Conservation (phyloP, 768 basidiomycete genomes). For the Boletus bicolor region DNA sequence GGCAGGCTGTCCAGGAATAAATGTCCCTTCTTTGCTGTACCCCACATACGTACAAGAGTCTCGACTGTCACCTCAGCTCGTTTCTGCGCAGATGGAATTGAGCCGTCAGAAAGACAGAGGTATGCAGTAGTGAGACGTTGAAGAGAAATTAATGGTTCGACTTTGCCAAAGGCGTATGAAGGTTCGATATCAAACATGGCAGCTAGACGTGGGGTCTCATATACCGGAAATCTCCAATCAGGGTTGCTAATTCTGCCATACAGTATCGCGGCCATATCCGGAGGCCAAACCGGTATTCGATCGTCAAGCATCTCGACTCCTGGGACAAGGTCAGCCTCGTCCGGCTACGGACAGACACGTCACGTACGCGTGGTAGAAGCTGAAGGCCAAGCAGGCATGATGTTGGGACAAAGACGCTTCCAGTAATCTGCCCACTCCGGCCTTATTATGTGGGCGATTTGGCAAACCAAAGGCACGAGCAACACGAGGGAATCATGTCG, state of each 20-base stretch:
- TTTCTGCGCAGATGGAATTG: slow-evolving; percentile 49
- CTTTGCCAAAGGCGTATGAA: slow-evolving; percentile 59
- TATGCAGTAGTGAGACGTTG: slow-evolving; percentile 56
- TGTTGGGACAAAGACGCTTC: slow-evolving; percentile 74
- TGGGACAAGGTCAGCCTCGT: slow-evolving; percentile 24
- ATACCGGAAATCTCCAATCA: slow-evolving; percentile 58
- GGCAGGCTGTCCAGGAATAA: slow-evolving; percentile 57
- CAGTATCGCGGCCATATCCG: slow-evolving; percentile 70
- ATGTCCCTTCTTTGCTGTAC: slow-evolving; percentile 39
- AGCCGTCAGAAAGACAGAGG: slow-evolving; percentile 54
- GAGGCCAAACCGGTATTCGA: slow-evolving; percentile 72
- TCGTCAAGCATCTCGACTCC: slow-evolving; percentile 55
- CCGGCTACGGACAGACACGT: neutral
- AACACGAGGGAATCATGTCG: slow-evolving; percentile 52
- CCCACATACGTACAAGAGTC: slow-evolving; percentile 45
- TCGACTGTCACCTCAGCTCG: slow-evolving; percentile 65
- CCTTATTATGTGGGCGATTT: slow-evolving; percentile 58
- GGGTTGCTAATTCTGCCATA: slow-evolving; percentile 57
- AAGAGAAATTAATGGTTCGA: slow-evolving; percentile 55
- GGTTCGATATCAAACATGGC: slow-evolving; percentile 47
- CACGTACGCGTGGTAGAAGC: slow-evolving; percentile 33
- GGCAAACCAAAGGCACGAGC: slow-evolving; percentile 62
- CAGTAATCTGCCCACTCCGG: slow-evolving; percentile 93
- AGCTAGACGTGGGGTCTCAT: slow-evolving; percentile 45
- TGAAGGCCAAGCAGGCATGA: slow-evolving; percentile 57